Evolutionary conservation across 257 asterid genomes (phyloP), one percentile per base, ranked within the genome.

Genomic region (Gardenia jasminoides): DNA sequence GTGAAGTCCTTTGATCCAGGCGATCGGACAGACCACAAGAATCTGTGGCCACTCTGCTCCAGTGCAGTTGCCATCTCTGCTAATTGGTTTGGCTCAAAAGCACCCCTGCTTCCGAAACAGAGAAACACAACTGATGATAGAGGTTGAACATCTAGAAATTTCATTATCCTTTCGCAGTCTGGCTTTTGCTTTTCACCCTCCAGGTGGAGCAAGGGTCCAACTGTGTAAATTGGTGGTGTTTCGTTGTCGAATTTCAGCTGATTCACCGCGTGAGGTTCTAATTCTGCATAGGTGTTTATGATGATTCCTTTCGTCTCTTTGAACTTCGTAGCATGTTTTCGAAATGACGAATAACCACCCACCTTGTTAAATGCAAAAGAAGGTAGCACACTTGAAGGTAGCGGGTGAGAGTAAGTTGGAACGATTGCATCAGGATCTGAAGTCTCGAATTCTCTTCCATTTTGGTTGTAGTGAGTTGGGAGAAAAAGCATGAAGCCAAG

Each of bases 61-160:
- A 76, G 44, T 44, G 72, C 79, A 7, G 26, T n/a, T 8, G 79
- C 79, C 9, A 76, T 61, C 48, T 76, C 46, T n/a, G 59, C 72
- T 26, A 76, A 43, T 72, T 76, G 79, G 44, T 33, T 10, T 16
- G 79, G 79, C 9, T 62, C 79, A 26, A 76, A 76, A 76, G 72
- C 58, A 7, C 79, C 78, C 71, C 44, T 7, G 28, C 72, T 76
- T 61, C 79, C 79, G 2, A 76, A 76, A 9, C 79, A 76, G 46
- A 75, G 79, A 54, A 75, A 76, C 39, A 62, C 61, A 26, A 76
- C 79, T 0, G 79, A 61, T 3, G 71, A 62, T n/a, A 61, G 7
- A 33, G 79, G 72, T 44, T 76, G 79, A 43, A 62, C 22, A 76
- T 76, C 79, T 16, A 76, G 72, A 72, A 72, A 76, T 50, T 61